Conservation (phyloP, 371 early-diverging fungal genomes). For the Aphelidium insulamus region DNA sequence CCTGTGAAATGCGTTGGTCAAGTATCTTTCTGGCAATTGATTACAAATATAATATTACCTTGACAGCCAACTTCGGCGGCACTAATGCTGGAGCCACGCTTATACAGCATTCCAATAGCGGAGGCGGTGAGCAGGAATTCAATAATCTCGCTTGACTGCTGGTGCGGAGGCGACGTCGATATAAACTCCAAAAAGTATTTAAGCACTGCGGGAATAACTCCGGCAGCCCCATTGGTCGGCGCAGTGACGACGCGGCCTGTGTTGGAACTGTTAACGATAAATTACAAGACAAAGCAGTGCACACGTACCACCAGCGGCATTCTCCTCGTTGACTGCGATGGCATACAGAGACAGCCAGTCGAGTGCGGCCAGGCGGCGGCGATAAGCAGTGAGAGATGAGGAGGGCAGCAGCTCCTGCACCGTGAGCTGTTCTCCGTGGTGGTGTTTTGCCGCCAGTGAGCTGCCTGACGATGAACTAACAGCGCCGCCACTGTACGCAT, state of each 20-base stretch:
- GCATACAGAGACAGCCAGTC: slow-evolving; percentile 87
- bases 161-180: slow-evolving; percentile 55
- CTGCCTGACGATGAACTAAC: too few species aligned
- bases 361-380: slow-evolving; percentile 41
- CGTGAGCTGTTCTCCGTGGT: slow-evolving; percentile 8
- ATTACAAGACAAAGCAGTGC: background rate
- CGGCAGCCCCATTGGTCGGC: slow-evolving; percentile 82
- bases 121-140: slow-evolving; percentile 77
- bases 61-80: slow-evolving; percentile 94
- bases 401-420: slow-evolving; percentile 7
- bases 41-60: slow-evolving; percentile 40
- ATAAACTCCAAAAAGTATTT: slow-evolving; percentile 88
- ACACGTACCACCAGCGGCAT: slow-evolving; percentile 88
- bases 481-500: slow-evolving; percentile 2
- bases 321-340: slow-evolving; percentile 91
- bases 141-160: too few species aligned
- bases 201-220: slow-evolving; percentile 80
- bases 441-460: too few species aligned
- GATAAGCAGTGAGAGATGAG: slow-evolving; percentile 12
- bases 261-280: slow-evolving; percentile 1
- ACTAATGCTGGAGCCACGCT: slow-evolving; percentile 77
- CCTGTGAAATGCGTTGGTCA: too few species aligned
- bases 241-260: slow-evolving; percentile 82
- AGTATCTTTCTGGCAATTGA: too few species aligned
- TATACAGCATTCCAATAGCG: slow-evolving; percentile 89